phyloP scores from a whole-genome alignment of 176 grass and related monocot species.

The Canna indica region DNA sequence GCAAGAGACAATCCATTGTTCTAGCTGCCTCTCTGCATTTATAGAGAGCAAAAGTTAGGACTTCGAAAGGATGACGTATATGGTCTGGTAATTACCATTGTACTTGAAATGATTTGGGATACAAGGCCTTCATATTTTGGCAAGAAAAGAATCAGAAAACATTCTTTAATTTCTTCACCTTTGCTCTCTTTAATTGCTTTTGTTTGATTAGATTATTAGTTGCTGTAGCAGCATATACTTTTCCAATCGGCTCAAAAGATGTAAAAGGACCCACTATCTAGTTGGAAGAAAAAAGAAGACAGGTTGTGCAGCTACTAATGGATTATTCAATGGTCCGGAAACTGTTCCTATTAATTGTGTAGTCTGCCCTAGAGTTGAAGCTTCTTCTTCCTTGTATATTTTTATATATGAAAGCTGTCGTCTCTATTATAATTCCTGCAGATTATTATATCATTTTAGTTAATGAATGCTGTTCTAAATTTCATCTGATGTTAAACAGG shows the following conservation, averaged over 20 bases:
- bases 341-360: neutral
- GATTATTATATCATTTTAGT: too few relatives aligned
- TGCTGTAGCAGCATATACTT: too few relatives aligned
- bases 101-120: neutral
- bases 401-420: too few relatives aligned
- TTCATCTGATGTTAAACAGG: too few relatives aligned
- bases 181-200: neutral
- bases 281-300: neutral
- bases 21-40: neutral
- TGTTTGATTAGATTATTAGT: too few relatives aligned
- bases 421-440: too few relatives aligned
- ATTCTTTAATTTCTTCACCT: slow-evolving; percentile 2
- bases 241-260: too few relatives aligned
- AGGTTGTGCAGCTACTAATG: neutral
- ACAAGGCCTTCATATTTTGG: neutral
- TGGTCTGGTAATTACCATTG: neutral
- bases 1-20: too few relatives aligned
- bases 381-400: neutral
- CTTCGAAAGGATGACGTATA: too few relatives aligned
- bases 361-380: neutral
- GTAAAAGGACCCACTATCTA: neutral
- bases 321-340: too few relatives aligned
- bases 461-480: too few relatives aligned
- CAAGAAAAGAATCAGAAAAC: neutral
- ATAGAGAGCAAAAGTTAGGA: too few relatives aligned